Base-by-base conservation (phyloP, 495 filamentous ascomycete genomes). In the Talaromyces wortmannii region DNA sequence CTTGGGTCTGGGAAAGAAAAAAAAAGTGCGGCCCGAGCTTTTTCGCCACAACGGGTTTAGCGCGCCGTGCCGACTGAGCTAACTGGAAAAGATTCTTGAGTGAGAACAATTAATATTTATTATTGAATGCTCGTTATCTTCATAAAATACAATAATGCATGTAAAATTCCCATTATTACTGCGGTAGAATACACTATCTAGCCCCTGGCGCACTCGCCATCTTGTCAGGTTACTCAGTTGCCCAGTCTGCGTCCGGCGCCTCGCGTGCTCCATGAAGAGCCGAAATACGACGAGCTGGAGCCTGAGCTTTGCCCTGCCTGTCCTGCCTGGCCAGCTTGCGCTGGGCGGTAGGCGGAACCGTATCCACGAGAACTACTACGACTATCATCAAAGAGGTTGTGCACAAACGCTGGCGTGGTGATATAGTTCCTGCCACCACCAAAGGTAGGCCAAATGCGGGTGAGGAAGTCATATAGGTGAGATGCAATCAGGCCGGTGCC, bases 401-500 rank as follows among this genome's bases (percentile, higher is more conserved):
- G 81, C 52, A 96, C 64, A 50, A 88, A 80, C 0, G 50, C 61
- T 2, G 91, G 92, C 0, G 91, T 92, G 13, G 67, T 68, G 46
- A 96, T 70, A 51, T 82, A 78, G 61, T 89, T 92, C 31, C 70
- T 69, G 4, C 91, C 91, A 50, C 87, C 85, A 17, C 90, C 91
- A 70, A 92, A 92, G 44, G 83, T 79, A 13, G 92, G 91, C 71
- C 87, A 96, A 31, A 92, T 78, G 43, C 85, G 79, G 3, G 87
- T 90, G 45, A 95, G 65, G 63, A 96, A 97, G 62, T 95, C 87
- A 66, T 91, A 88, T 18, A 91, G 65, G 66, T 96, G 92, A 18
- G 90, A 91, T 15, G 89, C 89, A 40, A 92, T 49, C 30, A 97
- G 78, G 15, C 91, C 92, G 15, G 73, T 87, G 42, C 76, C 60